Evolutionary conservation across 139 green algal genomes (phyloP).

Genomic region (Asterochloris erici): DNA sequence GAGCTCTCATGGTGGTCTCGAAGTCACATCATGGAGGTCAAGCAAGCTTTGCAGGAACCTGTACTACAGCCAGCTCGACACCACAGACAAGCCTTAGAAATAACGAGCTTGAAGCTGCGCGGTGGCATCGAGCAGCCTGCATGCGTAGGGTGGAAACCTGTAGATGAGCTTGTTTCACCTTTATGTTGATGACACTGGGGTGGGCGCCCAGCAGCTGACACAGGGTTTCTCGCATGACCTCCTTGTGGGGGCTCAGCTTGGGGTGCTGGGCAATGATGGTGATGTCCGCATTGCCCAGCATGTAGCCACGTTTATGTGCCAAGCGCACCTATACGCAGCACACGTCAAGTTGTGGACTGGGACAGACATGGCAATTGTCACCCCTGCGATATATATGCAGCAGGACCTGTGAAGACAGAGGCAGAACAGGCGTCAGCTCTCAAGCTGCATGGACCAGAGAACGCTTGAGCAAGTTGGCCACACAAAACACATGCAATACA

Average conservation of each 20-base stretch:
- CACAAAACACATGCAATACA: too few relatives aligned
- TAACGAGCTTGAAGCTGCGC: too few relatives aligned
- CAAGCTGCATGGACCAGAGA: neutral
- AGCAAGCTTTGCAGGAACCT: neutral
- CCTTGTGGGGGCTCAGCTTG: conserved; percentile 97
- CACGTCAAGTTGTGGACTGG: neutral
- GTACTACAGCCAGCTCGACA: neutral
- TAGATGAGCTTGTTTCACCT: conserved; percentile 37
- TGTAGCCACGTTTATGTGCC: conserved; percentile 84
- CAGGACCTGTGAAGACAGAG: neutral
- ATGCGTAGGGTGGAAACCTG: neutral
- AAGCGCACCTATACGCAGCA: conserved; percentile 56
- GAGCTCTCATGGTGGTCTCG: neutral
- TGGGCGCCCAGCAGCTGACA: conserved; percentile 71
- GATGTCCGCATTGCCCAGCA: conserved; percentile 92
- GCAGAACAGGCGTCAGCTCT: neutral
- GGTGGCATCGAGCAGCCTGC: neutral
- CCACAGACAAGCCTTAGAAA: neutral
- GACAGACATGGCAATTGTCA: neutral
- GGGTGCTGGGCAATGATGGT: conserved; percentile 97
- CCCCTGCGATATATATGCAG: neutral
- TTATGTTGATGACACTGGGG: conserved; percentile 86
- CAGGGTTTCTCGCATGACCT: conserved; percentile 79
- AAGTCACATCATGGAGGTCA: neutral
- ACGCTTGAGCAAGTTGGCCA: too few relatives aligned